Percentiles rank a stretch among this genome's conserved stretches.
Conservation (phyloP, 441 rosid genomes). For the Croton laevigatus region DNA sequence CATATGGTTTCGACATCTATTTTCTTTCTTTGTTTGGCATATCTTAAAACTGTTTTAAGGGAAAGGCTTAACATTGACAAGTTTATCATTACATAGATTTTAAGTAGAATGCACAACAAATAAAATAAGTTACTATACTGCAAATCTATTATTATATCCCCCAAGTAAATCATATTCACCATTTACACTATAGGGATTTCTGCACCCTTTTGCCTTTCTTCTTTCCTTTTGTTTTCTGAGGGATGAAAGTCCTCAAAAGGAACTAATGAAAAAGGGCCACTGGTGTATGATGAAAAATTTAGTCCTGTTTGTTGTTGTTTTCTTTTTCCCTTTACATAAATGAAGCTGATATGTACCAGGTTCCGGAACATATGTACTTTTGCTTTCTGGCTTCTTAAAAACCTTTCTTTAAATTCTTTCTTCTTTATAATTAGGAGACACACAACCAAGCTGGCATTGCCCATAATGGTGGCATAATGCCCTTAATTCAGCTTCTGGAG, state of each 20-base stretch:
- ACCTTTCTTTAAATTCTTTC: neutral
- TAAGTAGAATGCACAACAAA: neutral
- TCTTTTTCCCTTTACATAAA: neutral
- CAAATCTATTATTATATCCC: neutral
- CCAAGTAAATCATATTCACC: neutral
- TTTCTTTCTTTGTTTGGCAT: neutral
- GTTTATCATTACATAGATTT: neutral
- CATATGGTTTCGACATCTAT: neutral
- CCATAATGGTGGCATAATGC: slow-evolving; percentile 78
- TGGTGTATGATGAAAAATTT: too few relatives aligned
- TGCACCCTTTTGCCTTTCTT: neutral
- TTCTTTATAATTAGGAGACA: slow-evolving; percentile 46
- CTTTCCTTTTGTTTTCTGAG: too few relatives aligned
- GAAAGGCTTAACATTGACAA: neutral
- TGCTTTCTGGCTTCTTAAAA: neutral
- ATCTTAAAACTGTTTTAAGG: neutral
- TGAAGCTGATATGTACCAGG: neutral
- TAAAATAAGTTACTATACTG: neutral
- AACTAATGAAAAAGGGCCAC: too few relatives aligned
- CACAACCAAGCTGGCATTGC: slow-evolving; percentile 98
- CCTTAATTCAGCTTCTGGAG: slow-evolving; percentile 82
- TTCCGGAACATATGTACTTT: neutral
- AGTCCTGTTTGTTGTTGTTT: neutral
- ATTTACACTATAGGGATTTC: neutral
- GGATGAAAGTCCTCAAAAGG: too few relatives aligned